Percentiles rank a stretch among this genome's conserved stretches.
phyloP scores from a whole-genome alignment of 176 grass and related monocot genomes.

The Dactylis glomerata region DNA sequence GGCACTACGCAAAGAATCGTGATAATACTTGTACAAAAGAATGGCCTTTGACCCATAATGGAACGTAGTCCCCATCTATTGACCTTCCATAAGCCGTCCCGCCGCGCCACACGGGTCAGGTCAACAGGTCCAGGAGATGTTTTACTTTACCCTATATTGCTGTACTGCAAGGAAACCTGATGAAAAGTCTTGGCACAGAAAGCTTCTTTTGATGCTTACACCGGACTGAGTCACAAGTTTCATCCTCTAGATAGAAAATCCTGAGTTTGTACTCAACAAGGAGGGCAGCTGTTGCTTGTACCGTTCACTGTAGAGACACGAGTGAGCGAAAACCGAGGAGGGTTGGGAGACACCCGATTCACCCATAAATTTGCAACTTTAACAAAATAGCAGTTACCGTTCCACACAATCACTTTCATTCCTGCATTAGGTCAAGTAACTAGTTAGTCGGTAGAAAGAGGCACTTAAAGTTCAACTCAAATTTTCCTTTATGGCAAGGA shows the following conservation, averaged over 20 bases:
- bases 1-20: conserved; percentile 13
- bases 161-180: not conserved
- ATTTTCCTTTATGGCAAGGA: not conserved
- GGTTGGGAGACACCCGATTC: conserved; percentile 44
- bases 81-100: not conserved
- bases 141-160: not conserved
- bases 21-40: conserved; percentile 31
- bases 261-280: not conserved
- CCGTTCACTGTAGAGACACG: not conserved
- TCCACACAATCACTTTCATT: conserved; percentile 44
- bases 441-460: not conserved
- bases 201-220: not conserved
- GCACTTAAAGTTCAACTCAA: not conserved
- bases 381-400: conserved; percentile 47
- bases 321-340: conserved; percentile 27
- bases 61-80: not conserved
- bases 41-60: not conserved
- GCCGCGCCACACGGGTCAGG: not conserved
- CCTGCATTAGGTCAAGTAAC: conserved; percentile 35
- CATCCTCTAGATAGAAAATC: not conserved
- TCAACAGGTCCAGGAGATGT: not conserved
- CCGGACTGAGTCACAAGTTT: not conserved
- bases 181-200: not conserved
- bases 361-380: conserved; percentile 65
- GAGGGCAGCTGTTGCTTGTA: not conserved